phyloP scores from a whole-genome alignment of 305 asterid genomes.

The Plantago coronopus region DNA sequence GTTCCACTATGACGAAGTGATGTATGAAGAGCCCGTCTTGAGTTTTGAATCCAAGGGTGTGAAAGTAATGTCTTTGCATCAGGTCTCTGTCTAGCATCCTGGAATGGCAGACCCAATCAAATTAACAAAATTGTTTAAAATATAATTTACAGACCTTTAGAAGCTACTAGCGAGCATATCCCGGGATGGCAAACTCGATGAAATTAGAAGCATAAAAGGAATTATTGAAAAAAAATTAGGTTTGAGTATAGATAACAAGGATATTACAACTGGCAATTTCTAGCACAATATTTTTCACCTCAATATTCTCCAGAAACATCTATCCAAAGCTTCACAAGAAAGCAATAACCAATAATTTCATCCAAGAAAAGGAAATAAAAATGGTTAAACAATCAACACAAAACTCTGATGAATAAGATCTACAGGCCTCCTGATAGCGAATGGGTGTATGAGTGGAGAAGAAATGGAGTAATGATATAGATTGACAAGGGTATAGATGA shows the following conservation, averaged over 20 bases:
- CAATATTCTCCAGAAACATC: too few species aligned
- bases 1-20: slow-evolving; percentile 92
- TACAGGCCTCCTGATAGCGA: too few species aligned
- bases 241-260: neutral
- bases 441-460: too few species aligned
- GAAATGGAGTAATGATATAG: too few species aligned
- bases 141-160: too few species aligned
- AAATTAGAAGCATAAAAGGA: slow-evolving; percentile 20
- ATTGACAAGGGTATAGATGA: too few species aligned
- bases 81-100: slow-evolving; percentile 99
- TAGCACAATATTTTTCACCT: too few species aligned
- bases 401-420: too few species aligned
- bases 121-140: neutral
- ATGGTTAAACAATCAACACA: too few species aligned
- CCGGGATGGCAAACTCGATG: slow-evolving; percentile 32
- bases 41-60: slow-evolving; percentile 97
- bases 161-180: too few species aligned
- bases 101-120: slow-evolving; percentile 35
- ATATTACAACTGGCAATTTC: neutral
- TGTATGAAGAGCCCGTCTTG: slow-evolving; percentile 87
- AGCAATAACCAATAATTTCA: neutral
- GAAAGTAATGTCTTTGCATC: slow-evolving; percentile 95
- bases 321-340: too few species aligned
- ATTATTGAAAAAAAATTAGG: slow-evolving; percentile 3
- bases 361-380: slow-evolving; percentile 2